Percentiles rank a stretch among this genome's conserved stretches.
Evolutionary conservation across 108 stramenopile genomes (phyloP).

Genomic region (Nannochloropsis gaditana): DNA sequence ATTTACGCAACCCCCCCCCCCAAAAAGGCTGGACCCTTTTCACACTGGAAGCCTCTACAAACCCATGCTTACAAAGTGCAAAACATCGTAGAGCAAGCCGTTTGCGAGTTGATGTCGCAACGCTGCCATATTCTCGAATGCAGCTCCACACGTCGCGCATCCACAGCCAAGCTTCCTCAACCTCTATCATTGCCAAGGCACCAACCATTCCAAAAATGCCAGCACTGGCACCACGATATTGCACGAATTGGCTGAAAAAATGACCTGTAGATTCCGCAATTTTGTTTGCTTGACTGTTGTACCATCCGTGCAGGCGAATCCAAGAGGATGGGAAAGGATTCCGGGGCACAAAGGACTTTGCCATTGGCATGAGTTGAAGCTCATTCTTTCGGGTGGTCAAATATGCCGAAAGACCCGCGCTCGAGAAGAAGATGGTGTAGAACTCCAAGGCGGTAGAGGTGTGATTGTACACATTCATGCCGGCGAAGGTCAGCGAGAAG

Average conservation of each 20-base stretch:
- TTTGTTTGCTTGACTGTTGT: slow-evolving; percentile 2
- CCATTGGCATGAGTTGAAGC: background rate
- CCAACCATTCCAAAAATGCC: slow-evolving; percentile 10
- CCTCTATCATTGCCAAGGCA: background rate
- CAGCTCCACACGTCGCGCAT: background rate
- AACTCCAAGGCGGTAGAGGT: background rate
- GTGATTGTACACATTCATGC: background rate
- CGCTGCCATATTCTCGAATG: background rate
- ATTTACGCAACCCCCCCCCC: too few species aligned
- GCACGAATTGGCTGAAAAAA: slow-evolving; percentile 10
- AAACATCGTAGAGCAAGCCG: background rate
- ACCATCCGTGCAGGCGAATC: background rate
- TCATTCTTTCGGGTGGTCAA: background rate
- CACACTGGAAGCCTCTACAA: too few species aligned
- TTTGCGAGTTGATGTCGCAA: too few species aligned
- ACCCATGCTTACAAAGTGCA: too few species aligned
- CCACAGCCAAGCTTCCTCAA: background rate
- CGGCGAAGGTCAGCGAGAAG: background rate
- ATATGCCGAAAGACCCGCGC: background rate
- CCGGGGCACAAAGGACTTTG: background rate
- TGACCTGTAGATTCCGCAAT: background rate
- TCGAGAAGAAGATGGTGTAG: background rate
- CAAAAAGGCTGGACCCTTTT: too few species aligned
- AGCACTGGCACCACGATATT: background rate
- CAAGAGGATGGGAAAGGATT: slow-evolving; percentile 18